Evolutionary conservation across 768 basidiomycete species (phyloP).

Genomic region (Roridomyces roridus): DNA sequence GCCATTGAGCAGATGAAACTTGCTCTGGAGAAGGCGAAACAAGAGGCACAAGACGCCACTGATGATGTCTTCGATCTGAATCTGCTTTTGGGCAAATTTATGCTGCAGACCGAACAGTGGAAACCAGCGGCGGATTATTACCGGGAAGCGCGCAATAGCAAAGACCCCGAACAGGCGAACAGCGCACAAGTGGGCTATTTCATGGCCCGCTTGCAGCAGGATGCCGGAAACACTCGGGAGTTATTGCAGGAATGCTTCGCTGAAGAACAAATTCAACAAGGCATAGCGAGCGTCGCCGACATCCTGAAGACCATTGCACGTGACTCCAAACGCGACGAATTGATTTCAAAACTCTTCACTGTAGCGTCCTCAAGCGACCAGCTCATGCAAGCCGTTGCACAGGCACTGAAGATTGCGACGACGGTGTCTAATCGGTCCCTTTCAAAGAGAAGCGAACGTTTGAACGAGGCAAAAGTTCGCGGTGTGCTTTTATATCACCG

Average conservation of each 20-base stretch:
- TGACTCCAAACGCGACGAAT: neutral
- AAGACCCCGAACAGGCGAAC: neutral
- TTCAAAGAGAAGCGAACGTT: neutral
- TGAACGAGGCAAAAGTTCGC: neutral
- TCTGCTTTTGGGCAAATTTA: neutral
- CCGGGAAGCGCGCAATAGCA: neutral
- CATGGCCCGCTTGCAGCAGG: neutral
- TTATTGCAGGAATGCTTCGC: neutral
- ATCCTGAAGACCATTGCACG: neutral
- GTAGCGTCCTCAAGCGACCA: neutral
- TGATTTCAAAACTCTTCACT: neutral
- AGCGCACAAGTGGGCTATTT: neutral
- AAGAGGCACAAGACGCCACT: neutral
- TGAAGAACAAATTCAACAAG: neutral
- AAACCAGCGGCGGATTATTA: neutral
- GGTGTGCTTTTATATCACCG: neutral
- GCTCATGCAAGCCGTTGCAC: neutral
- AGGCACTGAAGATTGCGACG: neutral
- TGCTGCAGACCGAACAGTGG: neutral
- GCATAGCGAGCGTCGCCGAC: neutral
- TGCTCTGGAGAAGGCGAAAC: neutral
- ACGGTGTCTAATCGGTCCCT: neutral
- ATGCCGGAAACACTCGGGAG: neutral
- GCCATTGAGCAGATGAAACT: neutral
- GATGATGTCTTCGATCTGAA: neutral